Conservation (phyloP, 2,329 filamentous ascomycete species). For the Talaromyces atroroseus region DNA sequence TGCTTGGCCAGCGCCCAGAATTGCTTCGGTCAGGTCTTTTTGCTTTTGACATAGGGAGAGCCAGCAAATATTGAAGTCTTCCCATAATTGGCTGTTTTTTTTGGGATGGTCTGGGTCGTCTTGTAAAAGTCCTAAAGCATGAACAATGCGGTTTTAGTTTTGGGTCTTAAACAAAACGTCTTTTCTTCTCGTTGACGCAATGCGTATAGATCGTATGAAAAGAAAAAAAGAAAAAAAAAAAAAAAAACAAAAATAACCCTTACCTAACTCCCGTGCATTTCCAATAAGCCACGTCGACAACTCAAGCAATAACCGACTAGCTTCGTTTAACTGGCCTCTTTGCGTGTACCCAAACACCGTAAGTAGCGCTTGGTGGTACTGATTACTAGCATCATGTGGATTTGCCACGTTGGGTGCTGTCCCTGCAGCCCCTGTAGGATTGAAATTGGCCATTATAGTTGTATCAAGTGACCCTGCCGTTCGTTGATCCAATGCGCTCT, state of each 20-base stretch:
- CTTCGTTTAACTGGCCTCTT: conserved; percentile 55
- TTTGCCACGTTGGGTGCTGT: conserved; percentile 41
- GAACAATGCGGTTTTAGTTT: conserved; percentile 1
- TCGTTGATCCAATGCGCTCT: conserved; percentile 52
- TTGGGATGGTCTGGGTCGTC: conserved; percentile 72
- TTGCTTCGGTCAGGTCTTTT: conserved; percentile 62
- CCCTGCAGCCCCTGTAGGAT: conserved; percentile 32
- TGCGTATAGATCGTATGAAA: background rate
- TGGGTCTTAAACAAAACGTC: background rate
- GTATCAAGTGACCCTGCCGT: conserved; percentile 47
- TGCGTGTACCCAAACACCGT: conserved; percentile 67
- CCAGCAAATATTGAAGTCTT: conserved; percentile 93
- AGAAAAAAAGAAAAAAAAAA: conserved; percentile 3
- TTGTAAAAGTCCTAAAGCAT: conserved; percentile 65
- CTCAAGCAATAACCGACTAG: conserved; percentile 53
- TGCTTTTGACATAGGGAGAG: conserved; percentile 76
- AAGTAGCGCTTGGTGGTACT: conserved; percentile 52
- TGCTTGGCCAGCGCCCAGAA: conserved; percentile 55
- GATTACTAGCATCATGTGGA: conserved; percentile 63
- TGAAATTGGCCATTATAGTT: conserved; percentile 48
- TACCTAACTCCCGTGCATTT: conserved; percentile 62
- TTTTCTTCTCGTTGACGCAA: background rate
- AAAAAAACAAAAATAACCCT: conserved; percentile 27
- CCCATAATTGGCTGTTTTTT: conserved; percentile 80
- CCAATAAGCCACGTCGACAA: conserved; percentile 63